Evolutionary conservation across 257 asterid genomes (phyloP).

Genomic region (Rhazya stricta): DNA sequence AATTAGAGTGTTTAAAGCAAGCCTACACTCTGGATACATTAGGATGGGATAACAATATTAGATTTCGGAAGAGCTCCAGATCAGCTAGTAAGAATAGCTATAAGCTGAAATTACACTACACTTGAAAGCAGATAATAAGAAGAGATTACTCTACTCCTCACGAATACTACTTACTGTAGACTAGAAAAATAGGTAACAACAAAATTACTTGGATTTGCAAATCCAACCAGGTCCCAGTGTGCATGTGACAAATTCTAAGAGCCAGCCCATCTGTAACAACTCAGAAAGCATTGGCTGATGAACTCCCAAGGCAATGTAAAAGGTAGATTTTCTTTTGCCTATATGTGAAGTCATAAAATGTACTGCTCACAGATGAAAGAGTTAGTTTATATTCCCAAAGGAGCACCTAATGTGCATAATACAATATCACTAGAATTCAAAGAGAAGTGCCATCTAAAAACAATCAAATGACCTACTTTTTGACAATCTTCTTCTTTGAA

Average conservation of each 20-base stretch:
- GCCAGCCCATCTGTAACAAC: slow-evolving; percentile 39
- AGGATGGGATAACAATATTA: too few relatives aligned
- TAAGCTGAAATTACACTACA: slow-evolving; percentile 44
- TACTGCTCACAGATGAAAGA: background rate
- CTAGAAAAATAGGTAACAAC: slow-evolving; percentile 39
- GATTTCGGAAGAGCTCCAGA: slow-evolving; percentile 27
- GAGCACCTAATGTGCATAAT: background rate
- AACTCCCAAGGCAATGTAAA: slow-evolving; percentile 19
- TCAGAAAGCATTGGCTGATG: slow-evolving; percentile 18
- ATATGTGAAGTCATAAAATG: background rate
- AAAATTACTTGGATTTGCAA: slow-evolving; percentile 43
- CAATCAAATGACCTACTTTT: slow-evolving; percentile 16
- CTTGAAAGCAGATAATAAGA: slow-evolving; percentile 30
- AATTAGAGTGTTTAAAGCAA: too few relatives aligned
- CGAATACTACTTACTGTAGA: slow-evolving; percentile 45
- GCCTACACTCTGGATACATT: too few relatives aligned
- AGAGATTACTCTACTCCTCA: slow-evolving; percentile 38
- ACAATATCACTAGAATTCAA: background rate
- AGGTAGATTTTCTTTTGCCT: background rate
- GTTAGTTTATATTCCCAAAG: background rate
- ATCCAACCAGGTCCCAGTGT: slow-evolving; percentile 44
- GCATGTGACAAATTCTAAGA: slow-evolving; percentile 34
- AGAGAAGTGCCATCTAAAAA: background rate
- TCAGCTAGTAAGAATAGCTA: slow-evolving; percentile 32
- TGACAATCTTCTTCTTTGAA: slow-evolving; percentile 26